Conservation (phyloP, 2,329 filamentous ascomycete species). For the Hypoxylon sp. region DNA sequence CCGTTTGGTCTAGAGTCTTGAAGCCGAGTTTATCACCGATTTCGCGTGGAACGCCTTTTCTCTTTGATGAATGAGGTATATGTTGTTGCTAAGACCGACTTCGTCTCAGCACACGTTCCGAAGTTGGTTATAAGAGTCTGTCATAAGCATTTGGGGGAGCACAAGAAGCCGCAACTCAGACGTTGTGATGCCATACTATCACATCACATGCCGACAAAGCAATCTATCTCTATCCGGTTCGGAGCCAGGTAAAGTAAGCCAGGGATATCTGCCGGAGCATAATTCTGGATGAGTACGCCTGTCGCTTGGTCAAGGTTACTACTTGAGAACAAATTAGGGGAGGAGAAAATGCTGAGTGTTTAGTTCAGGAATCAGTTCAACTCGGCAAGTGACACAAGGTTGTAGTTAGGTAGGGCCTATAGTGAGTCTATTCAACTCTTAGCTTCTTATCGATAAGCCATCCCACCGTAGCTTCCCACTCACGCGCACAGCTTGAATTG, state of each 20-base stretch:
- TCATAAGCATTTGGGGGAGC: not conserved
- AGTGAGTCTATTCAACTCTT: not conserved
- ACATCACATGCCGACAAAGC: not conserved
- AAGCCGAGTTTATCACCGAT: not conserved
- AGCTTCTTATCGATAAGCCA: conserved; percentile 18
- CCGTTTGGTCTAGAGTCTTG: not conserved
- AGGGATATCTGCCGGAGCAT: no score
- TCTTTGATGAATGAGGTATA: not conserved
- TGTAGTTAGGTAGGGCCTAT: no score
- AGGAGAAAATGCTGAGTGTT: no score
- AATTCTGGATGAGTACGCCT: not conserved
- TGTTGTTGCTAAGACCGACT: not conserved
- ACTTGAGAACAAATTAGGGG: not conserved
- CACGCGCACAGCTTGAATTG: not conserved
- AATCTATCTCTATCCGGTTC: not conserved
- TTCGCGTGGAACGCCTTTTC: not conserved
- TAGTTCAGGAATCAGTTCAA: no score
- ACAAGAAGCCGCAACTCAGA: not conserved
- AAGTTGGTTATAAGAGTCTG: not conserved
- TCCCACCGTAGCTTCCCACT: conserved; percentile 7
- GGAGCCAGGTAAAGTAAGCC: not conserved
- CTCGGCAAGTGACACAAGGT: no score
- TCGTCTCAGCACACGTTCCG: not conserved
- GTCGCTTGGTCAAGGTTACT: no score
- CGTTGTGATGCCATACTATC: conserved; percentile 2